A percentile compares a stretch with the other conserved stretches of the same genome.
Conservation (phyloP, 2,329 filamentous ascomycete genomes). For the Bisporella sp. region DNA sequence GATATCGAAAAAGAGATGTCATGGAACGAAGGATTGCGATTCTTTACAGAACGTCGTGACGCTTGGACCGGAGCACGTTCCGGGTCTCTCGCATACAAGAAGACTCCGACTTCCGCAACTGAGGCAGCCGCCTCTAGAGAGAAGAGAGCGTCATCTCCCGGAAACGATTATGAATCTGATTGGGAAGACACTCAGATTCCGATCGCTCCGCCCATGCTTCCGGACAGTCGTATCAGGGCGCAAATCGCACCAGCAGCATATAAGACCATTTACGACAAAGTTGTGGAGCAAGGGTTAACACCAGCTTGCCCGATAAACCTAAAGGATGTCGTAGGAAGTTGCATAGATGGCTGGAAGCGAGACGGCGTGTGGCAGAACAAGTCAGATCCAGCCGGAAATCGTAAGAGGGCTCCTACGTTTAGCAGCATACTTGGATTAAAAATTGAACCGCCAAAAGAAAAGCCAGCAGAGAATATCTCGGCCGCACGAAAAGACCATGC, state of each 20-base stretch:
- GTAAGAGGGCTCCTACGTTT: constrained; percentile 5
- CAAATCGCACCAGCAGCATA: constrained; percentile 71
- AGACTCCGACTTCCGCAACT: too few species aligned
- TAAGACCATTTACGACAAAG: constrained; percentile 80
- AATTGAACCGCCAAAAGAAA: not conserved
- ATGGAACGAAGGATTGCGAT: constrained; percentile 79
- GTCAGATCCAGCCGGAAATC: constrained; percentile 26
- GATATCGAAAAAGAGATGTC: constrained; percentile 55
- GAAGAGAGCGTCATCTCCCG: constrained; percentile 7
- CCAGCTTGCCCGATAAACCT: constrained; percentile 87
- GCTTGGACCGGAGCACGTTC: constrained; percentile 76
- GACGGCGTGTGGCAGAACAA: constrained; percentile 89
- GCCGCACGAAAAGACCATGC: not conserved
- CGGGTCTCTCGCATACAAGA: constrained; percentile 1
- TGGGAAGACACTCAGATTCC: constrained; percentile 44
- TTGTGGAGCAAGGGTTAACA: constrained; percentile 71
- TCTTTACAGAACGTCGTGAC: constrained; percentile 70
- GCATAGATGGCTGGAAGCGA: constrained; percentile 86
- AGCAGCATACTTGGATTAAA: not conserved
- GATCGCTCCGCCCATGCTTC: constrained; percentile 65
- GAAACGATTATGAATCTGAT: constrained; percentile 14
- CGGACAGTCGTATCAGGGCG: constrained; percentile 69
- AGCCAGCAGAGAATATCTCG: not conserved
- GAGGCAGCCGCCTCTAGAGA: not conserved
- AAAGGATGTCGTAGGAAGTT: constrained; percentile 68